These are phyloP conservation scores for Capsella rubella DNA, from an alignment of 441 rosid genomes.

Conservation along the genomic window DNA sequence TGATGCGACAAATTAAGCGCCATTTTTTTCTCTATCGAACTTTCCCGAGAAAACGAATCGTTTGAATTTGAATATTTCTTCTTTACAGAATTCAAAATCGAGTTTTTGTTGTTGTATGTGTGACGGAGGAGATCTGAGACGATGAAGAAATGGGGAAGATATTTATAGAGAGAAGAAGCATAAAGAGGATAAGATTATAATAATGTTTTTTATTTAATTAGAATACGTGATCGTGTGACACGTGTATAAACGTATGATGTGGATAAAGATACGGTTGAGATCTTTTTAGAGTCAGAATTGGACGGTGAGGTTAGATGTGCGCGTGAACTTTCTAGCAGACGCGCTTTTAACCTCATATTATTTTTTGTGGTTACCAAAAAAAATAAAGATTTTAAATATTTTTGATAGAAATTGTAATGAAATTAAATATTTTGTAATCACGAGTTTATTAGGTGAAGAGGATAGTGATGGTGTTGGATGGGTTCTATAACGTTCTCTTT, in stretches of 20 bases:
- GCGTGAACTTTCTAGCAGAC: constrained; percentile 51
- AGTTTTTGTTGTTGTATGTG: neutral
- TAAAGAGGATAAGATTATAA: constrained; percentile 48
- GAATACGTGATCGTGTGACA: constrained; percentile 36
- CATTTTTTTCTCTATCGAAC: constrained; percentile 45
- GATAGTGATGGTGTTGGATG: neutral
- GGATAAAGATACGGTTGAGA: constrained; percentile 59
- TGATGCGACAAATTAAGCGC: constrained; percentile 73
- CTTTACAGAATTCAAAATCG: neutral
- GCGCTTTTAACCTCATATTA: constrained; percentile 37
- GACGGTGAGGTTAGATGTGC: constrained; percentile 53
- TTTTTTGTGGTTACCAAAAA: constrained; percentile 34
- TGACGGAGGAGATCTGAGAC: constrained; percentile 6
- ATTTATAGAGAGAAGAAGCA: constrained; percentile 46
- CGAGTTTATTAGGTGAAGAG: constrained; percentile 21
- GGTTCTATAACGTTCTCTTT: constrained; percentile 6
- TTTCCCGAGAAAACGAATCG: constrained; percentile 17
- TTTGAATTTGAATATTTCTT: neutral
- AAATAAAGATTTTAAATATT: neutral
- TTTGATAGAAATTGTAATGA: neutral
- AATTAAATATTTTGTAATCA: constrained; percentile 12
- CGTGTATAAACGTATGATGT: constrained; percentile 42
- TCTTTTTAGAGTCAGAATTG: constrained; percentile 47
- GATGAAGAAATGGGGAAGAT: neutral
- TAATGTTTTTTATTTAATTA: neutral